These are phyloP conservation scores for Rhododendron simsii DNA, from an alignment of 148 eudicot genomes.

Conservation along the genomic window DNA sequence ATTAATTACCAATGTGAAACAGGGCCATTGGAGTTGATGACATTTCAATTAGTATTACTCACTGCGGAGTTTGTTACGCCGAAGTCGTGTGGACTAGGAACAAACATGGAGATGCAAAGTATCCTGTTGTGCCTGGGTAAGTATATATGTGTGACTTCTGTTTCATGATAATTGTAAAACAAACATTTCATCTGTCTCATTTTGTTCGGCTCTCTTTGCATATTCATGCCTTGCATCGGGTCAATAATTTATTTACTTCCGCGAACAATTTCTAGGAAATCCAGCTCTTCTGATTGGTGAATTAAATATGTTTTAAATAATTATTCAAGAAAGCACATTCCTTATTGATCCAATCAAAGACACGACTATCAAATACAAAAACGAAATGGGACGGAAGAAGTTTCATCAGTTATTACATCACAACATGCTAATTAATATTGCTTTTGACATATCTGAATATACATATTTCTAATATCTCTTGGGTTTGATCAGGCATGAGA, in stretches of 20 bases:
- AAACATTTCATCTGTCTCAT: not conserved
- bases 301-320: not conserved
- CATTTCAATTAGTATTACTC: conserved; percentile 56
- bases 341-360: not conserved
- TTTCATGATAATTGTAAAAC: too few species aligned
- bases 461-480: not conserved
- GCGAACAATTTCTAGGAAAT: too few species aligned
- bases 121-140: conserved; percentile 94
- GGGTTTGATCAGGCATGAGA: conserved; percentile 56
- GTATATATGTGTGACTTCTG: not conserved
- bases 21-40: conserved; percentile 68
- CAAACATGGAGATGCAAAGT: conserved; percentile 38
- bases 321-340: too few species aligned
- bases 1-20: conserved; percentile 2
- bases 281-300: not conserved
- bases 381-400: not conserved
- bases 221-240: not conserved
- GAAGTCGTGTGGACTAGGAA: conserved; percentile 77
- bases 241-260: not conserved
- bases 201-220: not conserved
- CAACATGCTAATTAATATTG: not conserved
- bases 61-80: conserved; percentile 89
- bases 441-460: not conserved
- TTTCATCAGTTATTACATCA: not conserved
- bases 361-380: not conserved